Conservation (phyloP, 164 flowering plant species). For the Aristolochia fimbriata region DNA sequence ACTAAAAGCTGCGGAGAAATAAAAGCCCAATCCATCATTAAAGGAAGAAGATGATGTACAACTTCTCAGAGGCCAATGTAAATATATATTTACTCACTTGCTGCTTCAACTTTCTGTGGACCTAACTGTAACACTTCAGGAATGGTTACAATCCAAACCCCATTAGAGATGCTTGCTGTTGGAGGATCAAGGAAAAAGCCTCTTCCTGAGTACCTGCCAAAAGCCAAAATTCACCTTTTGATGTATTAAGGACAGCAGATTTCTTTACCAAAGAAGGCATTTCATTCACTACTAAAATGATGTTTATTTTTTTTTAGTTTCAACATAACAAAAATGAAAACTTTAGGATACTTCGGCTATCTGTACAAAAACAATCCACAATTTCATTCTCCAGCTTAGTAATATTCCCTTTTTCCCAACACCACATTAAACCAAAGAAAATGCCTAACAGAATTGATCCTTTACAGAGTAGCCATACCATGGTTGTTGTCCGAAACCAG, state of each 20-base stretch:
- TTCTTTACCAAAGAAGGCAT: no score
- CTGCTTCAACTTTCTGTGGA: conserved; percentile 14
- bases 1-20: conserved; percentile 44
- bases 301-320: no score
- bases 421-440: no score
- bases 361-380: no score
- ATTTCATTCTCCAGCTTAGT: no score
- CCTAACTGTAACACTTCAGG: conserved; percentile 36
- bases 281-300: no score
- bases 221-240: background rate
- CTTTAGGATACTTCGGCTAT: no score
- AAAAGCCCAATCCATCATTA: background rate
- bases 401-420: no score
- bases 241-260: no score
- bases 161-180: conserved; percentile 42
- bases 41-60: background rate
- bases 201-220: conserved; percentile 84
- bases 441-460: no score
- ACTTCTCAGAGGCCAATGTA: background rate
- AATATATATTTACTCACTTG: conserved; percentile 30
- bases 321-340: no score
- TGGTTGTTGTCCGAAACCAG: conserved; percentile 95
- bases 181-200: conserved; percentile 90
- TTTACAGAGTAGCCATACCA: conserved; percentile 42
- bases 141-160: conserved; percentile 49